Base-by-base conservation (phyloP, 352 stramenopile genomes). In the Globisporangium abappressorium region DNA sequence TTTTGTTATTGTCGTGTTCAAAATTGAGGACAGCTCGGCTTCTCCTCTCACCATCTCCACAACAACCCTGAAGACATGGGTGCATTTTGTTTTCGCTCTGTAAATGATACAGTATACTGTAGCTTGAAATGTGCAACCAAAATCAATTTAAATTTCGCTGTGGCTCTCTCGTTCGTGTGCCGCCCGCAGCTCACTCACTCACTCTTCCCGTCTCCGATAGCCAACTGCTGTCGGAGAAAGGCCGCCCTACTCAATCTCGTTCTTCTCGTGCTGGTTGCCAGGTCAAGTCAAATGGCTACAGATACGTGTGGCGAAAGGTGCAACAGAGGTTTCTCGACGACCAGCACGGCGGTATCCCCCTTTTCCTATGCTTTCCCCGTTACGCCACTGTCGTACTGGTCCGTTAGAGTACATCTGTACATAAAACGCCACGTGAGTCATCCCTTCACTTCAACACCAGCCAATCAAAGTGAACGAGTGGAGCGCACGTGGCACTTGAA, bases 221-320 rank as follows among this genome's bases (percentile, higher is more conserved):
- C 7, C 47, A 26, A 14, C 47, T 55, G 20, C n/a, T 55, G 41
- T 20, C 8, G 26, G 12, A 58, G 54, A 59, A 59, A 26, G 26
- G 54, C 15, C 11, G 18, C 14, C 28, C 18, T 5, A 24, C 26
- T 24, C 41, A 49, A 49, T 49, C 41, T 49, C 15, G 20, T 49
- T 22, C 41, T 49, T 49, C 54, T 59, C 54, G 54, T 59, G 54
- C 54, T 59, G 54, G 54, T 59, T 59, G 28, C 28, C 54, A 36
- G 54, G 54, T 59, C 54, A 24, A 8, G 5, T 3, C 15, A 59
- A 38, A 41, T 59, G 54, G 54, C 54, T 59, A 26, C 54, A 59
- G 28, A 57, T 41, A 38, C 54, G 54, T 14, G 28, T 14, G 54
- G 26, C 34, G 54, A 41, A 59, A 59, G 6, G 53, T 4, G 12